Evolutionary conservation across 2,329 filamentous ascomycete species (phyloP).

Genomic region (Thielaviopsis punctulata): DNA sequence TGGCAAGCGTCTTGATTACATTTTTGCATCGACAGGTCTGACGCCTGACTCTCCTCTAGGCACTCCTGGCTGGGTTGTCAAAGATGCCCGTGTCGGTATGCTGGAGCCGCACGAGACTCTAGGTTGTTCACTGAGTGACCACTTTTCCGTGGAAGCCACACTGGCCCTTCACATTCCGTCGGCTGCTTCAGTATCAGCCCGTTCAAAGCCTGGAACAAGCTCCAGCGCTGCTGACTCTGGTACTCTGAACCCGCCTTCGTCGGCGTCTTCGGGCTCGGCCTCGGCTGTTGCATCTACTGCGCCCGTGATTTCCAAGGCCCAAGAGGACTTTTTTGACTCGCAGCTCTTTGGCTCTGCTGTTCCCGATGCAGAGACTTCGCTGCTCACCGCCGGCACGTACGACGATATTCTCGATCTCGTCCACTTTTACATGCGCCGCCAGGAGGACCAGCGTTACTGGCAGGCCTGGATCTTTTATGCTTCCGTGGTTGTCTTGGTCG

Average conservation of each 20-base stretch:
- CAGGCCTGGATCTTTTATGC: slow-evolving; percentile 57
- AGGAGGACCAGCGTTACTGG: slow-evolving; percentile 52
- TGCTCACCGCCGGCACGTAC: slow-evolving; percentile 19
- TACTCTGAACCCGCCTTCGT: slow-evolving; percentile 11
- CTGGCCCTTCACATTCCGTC: slow-evolving; percentile 33
- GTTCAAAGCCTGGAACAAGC: slow-evolving; percentile 9
- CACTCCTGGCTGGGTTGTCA: slow-evolving; percentile 47
- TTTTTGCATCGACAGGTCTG: slow-evolving; percentile 54
- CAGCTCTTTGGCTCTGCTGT: slow-evolving; percentile 19
- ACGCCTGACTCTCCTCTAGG: slow-evolving; percentile 15
- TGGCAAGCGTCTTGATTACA: slow-evolving; percentile 86
- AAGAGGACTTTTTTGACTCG: slow-evolving; percentile 16
- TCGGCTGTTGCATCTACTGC: slow-evolving; percentile 12
- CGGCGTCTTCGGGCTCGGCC: slow-evolving; percentile 15
- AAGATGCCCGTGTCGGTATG: slow-evolving; percentile 59
- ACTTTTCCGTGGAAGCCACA: slow-evolving; percentile 79
- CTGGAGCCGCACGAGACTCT: slow-evolving; percentile 63
- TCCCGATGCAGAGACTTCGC: slow-evolving; percentile 13
- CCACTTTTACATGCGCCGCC: slow-evolving; percentile 49
- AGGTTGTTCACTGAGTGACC: slow-evolving; percentile 78
- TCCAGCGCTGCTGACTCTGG: slow-evolving; percentile 7
- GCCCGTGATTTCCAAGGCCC: slow-evolving; percentile 14
- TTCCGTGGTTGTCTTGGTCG: slow-evolving; percentile 50
- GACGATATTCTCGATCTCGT: slow-evolving; percentile 60
- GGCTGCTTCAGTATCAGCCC: slow-evolving; percentile 10